A percentile compares a stretch with the other conserved stretches of the same genome.
Conservation (phyloP, 495 filamentous ascomycete genomes). For the Neurospora tetrasperma region DNA sequence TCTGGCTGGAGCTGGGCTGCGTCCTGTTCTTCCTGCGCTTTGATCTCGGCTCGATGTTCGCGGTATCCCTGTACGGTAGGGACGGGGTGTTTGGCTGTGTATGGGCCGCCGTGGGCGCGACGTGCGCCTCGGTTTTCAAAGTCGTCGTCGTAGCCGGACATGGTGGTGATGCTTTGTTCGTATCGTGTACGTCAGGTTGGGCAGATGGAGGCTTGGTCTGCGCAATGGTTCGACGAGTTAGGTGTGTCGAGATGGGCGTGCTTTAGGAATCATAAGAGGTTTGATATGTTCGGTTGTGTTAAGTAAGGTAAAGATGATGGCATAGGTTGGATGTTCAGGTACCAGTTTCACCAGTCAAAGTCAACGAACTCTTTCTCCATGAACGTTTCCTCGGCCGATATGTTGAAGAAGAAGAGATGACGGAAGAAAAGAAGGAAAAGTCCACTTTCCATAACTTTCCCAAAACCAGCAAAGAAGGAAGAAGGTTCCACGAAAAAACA, state of each 20-base stretch:
- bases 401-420: neutral
- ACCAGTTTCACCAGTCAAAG: too few species aligned
- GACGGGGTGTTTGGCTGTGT: constrained; percentile 47
- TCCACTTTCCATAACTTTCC: neutral
- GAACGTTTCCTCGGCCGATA: neutral
- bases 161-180: neutral
- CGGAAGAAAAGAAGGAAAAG: neutral
- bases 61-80: constrained; percentile 54
- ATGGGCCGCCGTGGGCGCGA: constrained; percentile 40
- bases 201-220: neutral
- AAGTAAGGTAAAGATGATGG: neutral
- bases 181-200: neutral
- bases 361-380: too few species aligned
- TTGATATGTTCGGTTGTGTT: neutral
- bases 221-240: neutral
- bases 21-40: constrained; percentile 10
- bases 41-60: constrained; percentile 42
- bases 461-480: neutral
- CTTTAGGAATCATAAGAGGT: neutral
- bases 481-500: neutral
- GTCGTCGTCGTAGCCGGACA: constrained; percentile 19
- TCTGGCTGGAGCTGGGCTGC: constrained; percentile 28
- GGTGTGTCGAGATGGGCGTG: neutral
- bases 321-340: neutral
- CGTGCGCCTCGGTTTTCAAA: constrained; percentile 36